Conservation (phyloP, 2,329 filamentous ascomycete genomes). For the Clarireedia monteithiana region DNA sequence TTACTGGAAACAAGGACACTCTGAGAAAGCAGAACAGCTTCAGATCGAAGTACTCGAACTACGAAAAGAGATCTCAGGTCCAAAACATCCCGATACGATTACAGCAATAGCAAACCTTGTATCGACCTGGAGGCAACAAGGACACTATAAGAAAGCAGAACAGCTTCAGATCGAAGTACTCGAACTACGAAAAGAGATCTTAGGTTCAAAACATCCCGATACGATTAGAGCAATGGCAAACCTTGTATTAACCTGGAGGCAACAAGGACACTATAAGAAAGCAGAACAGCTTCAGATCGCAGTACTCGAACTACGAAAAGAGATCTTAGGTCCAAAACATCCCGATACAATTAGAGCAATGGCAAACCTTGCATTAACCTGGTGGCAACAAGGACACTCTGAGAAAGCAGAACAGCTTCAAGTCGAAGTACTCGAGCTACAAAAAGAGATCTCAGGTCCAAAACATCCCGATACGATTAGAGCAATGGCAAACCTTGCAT, state of each 20-base stretch:
- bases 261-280: constrained; percentile 5
- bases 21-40: constrained; percentile 11
- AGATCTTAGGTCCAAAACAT: neutral
- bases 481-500: neutral
- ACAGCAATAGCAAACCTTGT: constrained; percentile 9
- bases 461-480: neutral
- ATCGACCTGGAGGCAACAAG: neutral
- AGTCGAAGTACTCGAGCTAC: neutral
- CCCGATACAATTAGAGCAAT: neutral
- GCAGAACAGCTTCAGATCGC: constrained; percentile 4
- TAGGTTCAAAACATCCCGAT: neutral
- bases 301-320: neutral
- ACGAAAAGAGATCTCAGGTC: constrained; percentile 3
- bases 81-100: constrained; percentile 7
- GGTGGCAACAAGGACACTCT: neutral
- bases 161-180: neutral
- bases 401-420: constrained; percentile 8
- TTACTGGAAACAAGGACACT: constrained; percentile 1
- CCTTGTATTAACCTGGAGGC: neutral
- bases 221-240: neutral
- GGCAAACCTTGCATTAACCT: neutral
- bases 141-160: constrained; percentile 5
- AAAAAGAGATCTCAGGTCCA: neutral
- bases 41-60: neutral
- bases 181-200: neutral